phyloP scores from a whole-genome alignment of 768 basidiomycete species.

The Hydnum rufescens region DNA sequence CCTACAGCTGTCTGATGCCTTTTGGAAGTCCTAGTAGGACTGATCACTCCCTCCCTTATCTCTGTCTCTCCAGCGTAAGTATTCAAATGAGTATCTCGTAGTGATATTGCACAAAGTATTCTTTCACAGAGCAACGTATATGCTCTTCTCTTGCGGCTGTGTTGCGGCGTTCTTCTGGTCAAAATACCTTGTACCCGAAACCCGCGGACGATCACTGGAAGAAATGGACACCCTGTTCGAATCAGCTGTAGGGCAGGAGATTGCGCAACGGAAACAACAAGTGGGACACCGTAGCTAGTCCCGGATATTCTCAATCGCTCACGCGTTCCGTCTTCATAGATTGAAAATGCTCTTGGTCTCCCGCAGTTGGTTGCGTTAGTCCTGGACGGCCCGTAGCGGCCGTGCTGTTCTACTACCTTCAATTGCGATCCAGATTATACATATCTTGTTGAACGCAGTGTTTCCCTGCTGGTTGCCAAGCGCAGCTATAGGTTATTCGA shows the following conservation, averaged over 20 bases:
- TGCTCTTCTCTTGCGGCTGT: slow-evolving; percentile 44
- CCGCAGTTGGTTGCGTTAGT: no score
- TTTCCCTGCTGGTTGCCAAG: no score
- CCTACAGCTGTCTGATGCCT: background rate
- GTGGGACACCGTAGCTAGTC: no score
- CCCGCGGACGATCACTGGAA: slow-evolving; percentile 26
- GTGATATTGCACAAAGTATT: background rate
- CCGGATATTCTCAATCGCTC: no score
- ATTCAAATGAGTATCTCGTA: background rate
- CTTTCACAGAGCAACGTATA: slow-evolving; percentile 38
- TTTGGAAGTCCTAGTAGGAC: slow-evolving; percentile 46
- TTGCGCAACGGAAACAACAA: background rate
- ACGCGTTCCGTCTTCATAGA: no score
- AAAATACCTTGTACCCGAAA: slow-evolving; percentile 24
- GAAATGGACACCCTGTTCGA: slow-evolving; percentile 39
- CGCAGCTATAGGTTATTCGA: no score
- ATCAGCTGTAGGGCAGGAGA: background rate
- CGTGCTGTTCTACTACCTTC: no score
- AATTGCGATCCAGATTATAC: no score
- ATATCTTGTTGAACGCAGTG: no score
- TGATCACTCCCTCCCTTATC: slow-evolving; percentile 49
- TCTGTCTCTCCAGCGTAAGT: slow-evolving; percentile 37
- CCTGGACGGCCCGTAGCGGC: no score
- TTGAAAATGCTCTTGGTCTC: no score
- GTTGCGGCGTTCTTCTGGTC: slow-evolving; percentile 52